Evolutionary conservation across 1,139 yeast species (phyloP), one percentile per base, ranked within the genome.

Genomic region (Eremothecium sinecaudum): DNA sequence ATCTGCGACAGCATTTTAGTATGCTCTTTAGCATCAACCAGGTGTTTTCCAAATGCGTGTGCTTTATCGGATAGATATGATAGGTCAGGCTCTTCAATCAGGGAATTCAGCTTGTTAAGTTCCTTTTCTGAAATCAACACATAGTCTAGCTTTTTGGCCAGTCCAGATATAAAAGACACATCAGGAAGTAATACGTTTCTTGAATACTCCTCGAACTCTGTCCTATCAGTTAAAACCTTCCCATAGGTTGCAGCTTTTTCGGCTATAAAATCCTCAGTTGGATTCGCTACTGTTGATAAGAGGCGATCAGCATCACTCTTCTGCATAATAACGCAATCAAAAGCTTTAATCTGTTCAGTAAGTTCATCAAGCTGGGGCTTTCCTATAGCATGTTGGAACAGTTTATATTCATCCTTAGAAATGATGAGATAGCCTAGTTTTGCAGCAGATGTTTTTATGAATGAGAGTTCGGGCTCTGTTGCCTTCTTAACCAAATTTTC

Each of bases 291-390:
- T 11, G 11, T 16, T 9, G 30, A 27, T 4, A 3, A 16, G 12
- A 27, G 17, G 6, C 21, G 14, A 16, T 53, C 43, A 10, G 48
- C 46, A 4, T 44, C 34, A 5, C 38, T 31, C 11, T 45, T 45
- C 5, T 37, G 25, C 2, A 25, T 15, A 4, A 62, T 45, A n/a
- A 68, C 30, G 8, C 51, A 44, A n/a, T 51, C 47, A 14, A 50
- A 32, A 4, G 56, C 56, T 13, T 32, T 28, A 2, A 64, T 61
- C 31, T 53, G 58, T 6, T 48, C 41, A 1, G 48, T 35, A 8
- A 62, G 34, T 24, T 48, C 56, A 1, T 59, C 43, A 9, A 38
- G 23, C 6, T 46, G 26, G 24, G 59, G 59, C 2, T 48, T 42
- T 3, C 46, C 45, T 9, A 50, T 34, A 12, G 31, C 28, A 8